Conservation (phyloP, 139 green algal genomes). For the Asterochloris erici region DNA sequence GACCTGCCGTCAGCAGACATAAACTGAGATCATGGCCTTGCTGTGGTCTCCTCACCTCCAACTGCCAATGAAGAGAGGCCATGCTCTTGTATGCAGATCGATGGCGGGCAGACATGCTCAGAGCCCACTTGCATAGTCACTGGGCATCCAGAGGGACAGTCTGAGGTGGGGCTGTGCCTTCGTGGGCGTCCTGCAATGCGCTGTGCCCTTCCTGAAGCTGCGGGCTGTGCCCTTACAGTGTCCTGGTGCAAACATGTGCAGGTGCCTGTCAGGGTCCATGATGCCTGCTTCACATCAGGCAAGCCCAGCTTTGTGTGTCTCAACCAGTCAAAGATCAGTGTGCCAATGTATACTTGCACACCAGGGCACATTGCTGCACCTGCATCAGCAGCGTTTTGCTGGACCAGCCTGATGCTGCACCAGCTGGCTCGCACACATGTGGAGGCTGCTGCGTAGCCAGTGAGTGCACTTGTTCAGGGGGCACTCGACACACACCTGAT, state of each 20-base stretch:
- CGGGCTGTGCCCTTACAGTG: background rate
- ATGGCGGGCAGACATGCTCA: slow-evolving; percentile 71
- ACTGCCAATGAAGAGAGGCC: no score
- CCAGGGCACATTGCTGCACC: no score
- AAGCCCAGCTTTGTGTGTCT: background rate
- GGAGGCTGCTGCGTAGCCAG: no score
- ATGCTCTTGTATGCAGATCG: slow-evolving; percentile 45
- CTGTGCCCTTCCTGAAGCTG: background rate
- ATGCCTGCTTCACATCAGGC: slow-evolving; percentile 94
- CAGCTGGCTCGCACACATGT: no score
- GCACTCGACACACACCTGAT: no score
- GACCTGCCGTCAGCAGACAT: background rate
- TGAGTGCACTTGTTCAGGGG: no score
- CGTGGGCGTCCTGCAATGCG: background rate
- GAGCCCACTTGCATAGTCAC: slow-evolving; percentile 85
- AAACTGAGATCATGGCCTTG: background rate
- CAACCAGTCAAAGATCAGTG: no score
- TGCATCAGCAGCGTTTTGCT: no score
- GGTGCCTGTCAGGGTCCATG: slow-evolving; percentile 87
- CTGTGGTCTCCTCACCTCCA: no score
- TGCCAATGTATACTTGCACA: no score
- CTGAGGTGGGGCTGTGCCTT: background rate
- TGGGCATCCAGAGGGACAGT: slow-evolving; percentile 70
- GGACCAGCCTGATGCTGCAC: no score
- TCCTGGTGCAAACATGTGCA: slow-evolving; percentile 24